These are phyloP conservation scores for Myochromella boudieri DNA, from an alignment of 768 basidiomycete species.

Conservation along the genomic window DNA sequence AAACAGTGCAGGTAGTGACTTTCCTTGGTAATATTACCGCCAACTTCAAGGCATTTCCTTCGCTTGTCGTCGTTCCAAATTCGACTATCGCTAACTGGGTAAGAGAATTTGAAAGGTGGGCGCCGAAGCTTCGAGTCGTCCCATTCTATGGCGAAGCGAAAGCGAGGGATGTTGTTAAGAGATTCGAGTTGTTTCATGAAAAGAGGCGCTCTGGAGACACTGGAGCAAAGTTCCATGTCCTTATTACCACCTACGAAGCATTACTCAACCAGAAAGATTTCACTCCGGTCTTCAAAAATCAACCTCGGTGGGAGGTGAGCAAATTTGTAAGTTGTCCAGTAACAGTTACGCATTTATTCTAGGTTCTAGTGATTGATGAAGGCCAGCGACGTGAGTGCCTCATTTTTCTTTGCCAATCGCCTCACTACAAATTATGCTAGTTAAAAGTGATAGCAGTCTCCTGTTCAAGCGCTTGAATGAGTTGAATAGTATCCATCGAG, in stretches of 20 bases:
- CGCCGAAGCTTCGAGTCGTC: constrained; percentile 72
- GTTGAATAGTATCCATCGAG: constrained; percentile 72
- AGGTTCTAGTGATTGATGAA: constrained; percentile 88
- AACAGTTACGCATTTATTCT: background rate
- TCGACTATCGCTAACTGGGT: constrained; percentile 96
- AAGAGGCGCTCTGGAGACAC: constrained; percentile 38
- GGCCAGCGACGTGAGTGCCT: constrained; percentile 75
- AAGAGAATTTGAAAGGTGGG: constrained; percentile 89
- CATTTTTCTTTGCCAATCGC: constrained; percentile 7
- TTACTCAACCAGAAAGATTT: constrained; percentile 71
- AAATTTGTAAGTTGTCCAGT: background rate
- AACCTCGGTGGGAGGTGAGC: constrained; percentile 84
- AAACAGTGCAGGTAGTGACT: constrained; percentile 89
- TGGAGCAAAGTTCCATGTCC: constrained; percentile 78
- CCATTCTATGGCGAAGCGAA: constrained; percentile 84
- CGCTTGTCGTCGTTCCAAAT: constrained; percentile 92
- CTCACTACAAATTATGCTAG: constrained; percentile 37
- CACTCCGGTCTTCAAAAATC: constrained; percentile 68
- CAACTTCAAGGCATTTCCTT: constrained; percentile 66
- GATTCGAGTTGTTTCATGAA: constrained; percentile 77
- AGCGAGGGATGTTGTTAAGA: constrained; percentile 76
- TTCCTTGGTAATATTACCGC: constrained; percentile 70
- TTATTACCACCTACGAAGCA: constrained; percentile 93
- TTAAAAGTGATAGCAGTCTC: constrained; percentile 79
- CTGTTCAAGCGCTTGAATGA: constrained; percentile 84